Conservation (phyloP, 805 yeast species). For the Ogataea nakhonphanomensis region DNA sequence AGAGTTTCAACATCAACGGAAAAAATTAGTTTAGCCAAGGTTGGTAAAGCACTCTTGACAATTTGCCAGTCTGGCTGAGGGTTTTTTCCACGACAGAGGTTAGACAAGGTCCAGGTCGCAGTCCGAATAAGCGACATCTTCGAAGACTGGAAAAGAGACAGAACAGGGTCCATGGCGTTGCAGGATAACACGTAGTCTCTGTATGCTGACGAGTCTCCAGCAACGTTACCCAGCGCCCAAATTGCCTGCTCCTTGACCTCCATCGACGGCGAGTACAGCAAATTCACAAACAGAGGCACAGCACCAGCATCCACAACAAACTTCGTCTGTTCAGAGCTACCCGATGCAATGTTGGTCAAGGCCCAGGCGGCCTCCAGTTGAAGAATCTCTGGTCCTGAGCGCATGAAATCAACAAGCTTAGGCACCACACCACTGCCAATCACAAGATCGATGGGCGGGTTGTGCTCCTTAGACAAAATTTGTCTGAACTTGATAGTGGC, state of each 20-base stretch:
- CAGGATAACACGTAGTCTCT: slow-evolving; percentile 85
- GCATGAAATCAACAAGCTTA: slow-evolving; percentile 81
- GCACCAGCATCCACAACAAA: slow-evolving; percentile 93
- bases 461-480: slow-evolving; percentile 86
- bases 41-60: slow-evolving; percentile 85
- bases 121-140: slow-evolving; percentile 91
- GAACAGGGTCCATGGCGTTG: slow-evolving; percentile 86
- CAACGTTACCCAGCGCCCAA: slow-evolving; percentile 99
- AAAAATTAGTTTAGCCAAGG: slow-evolving; percentile 85
- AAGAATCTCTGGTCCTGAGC: slow-evolving; percentile 74
- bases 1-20: slow-evolving; percentile 90
- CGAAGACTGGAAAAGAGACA: slow-evolving; percentile 71
- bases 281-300: slow-evolving; percentile 82
- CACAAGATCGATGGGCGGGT: slow-evolving; percentile 94
- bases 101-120: slow-evolving; percentile 97
- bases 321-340: slow-evolving; percentile 82
- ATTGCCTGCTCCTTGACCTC: slow-evolving; percentile 98
- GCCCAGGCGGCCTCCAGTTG: slow-evolving; percentile 99
- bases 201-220: slow-evolving; percentile 90
- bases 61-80: slow-evolving; percentile 95
- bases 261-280: slow-evolving; percentile 73
- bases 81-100: slow-evolving; percentile 92
- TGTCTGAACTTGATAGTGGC: slow-evolving; percentile 95
- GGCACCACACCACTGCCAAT: slow-evolving; percentile 94
- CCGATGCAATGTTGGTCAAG: slow-evolving; percentile 96